Base-by-base conservation (phyloP, 495 filamentous ascomycete genomes). In the Rusavskia elegans region DNA sequence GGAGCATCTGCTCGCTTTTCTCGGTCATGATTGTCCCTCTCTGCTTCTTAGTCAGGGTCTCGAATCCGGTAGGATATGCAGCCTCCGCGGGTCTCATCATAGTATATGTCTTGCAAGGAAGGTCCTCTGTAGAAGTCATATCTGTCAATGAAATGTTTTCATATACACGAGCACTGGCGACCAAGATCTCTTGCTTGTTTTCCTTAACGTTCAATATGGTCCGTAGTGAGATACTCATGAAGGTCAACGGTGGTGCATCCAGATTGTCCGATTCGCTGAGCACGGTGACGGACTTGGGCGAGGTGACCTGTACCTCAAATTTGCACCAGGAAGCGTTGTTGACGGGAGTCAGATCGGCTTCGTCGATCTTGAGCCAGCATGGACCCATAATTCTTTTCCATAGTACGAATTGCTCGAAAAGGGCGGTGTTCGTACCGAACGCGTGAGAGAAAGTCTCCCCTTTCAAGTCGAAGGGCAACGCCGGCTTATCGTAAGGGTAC, bases 331-430 rank as follows among this genome's bases (percentile, higher is more conserved):
- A 97, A 19, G 86, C 81, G 59, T 96, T 96, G 64, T 82, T 88
- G n/a, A 95, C 68, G 2, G 83, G 72, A 13, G 76, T 73, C 65
- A 94, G 94, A 62, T 95, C 79, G 35, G 83, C 85, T 51, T 82
- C 83, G 54, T 86, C 76, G 52, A 98, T 88, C 61, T 79, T 85
- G 17, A 98, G 74, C 92, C 92, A 98, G 68, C 93, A 98, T 11
- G 92, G 92, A 0, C 92, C 92, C 89, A 94, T 97, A 53, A 98
- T 85, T 56, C 90, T 89, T 66, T 93, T 95, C 85, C 88, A 96
- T 13, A 98, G 75, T 14, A 96, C 93, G 60, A 98, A 98, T 60
- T 98, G 92, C 60, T 98, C 92, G 57, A 98, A 98, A 1, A 97
- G 71, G 2, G 87, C 80, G 0, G 92, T 98, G 61, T 93, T 95